Base-by-base conservation (phyloP, 176 grass and related monocot species). In the Microstegium vimineum region DNA sequence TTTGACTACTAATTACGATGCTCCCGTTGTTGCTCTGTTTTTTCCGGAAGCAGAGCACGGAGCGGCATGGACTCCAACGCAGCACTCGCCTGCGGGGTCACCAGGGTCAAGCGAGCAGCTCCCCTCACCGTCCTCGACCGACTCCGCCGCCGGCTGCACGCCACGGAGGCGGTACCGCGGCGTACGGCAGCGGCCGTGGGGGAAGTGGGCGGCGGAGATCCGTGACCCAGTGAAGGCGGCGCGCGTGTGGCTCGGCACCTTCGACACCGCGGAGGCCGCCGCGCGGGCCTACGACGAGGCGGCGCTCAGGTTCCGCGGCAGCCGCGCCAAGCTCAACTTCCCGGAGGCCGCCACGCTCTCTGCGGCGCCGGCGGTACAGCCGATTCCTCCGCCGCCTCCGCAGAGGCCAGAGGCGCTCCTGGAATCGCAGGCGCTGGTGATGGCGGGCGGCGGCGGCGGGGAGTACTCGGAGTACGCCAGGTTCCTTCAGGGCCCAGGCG, bases 121-220 rank as follows among this genome's bases (percentile, higher is more conserved):
- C 30, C 64, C 71, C 1, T 40, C 87, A 4, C 41, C 87, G 37
- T 78, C 85, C 4, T 85, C 78, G 12, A 9, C 82, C 10, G 66
- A 56, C 34, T 32, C 38, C 38, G 4, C 12, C 42, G 17, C 22
- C 40, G 31, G 59, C 30, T 52, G 46, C 32, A 61, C 13, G 8
- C 40, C 51, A 22, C 54, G 71, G 59, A 59, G 66, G 62, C 71
- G 93, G 12, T 96, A 90, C 66, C 82, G 93, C 20, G 90, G 93
- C 14, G 90, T 95, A 18, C 88, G 93, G 45, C 93, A 95, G 56
- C 85, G 93, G 16, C 93, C 93, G 8, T 95, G 93, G 93, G 93
- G 93, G 9, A 95, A 92, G 78, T 95, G 93, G 93, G 93, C 93
- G 22, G 93, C 93, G 59, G 93, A 92, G 86, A 95, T 95, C 66